phyloP scores from a whole-genome alignment of 257 asterid species.

The Osmanthus fragrans region DNA sequence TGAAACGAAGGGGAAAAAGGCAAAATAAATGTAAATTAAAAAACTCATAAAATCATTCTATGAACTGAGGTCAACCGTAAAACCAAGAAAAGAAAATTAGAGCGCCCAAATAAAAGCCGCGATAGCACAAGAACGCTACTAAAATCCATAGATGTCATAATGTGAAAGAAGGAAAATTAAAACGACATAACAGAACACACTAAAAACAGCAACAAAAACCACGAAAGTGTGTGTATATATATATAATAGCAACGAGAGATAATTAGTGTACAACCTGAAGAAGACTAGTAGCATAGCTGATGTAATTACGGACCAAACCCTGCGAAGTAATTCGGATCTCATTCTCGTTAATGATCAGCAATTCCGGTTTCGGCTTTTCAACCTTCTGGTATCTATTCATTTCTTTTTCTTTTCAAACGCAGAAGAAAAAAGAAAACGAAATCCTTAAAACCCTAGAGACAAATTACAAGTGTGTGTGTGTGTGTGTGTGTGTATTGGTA shows the following conservation, averaged over 20 bases:
- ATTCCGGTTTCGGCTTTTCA: slow-evolving; percentile 75
- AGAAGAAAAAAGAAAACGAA: slow-evolving; percentile 17
- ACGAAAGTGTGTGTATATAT: too few species aligned
- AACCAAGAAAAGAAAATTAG: background rate
- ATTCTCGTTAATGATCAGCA: slow-evolving; percentile 83
- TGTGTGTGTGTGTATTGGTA: too few species aligned
- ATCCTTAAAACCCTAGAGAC: slow-evolving; percentile 49
- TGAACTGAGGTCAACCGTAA: background rate
- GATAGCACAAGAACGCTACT: background rate
- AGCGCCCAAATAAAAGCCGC: background rate
- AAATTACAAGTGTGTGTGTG: background rate
- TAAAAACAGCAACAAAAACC: background rate
- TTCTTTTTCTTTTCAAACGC: slow-evolving; percentile 8
- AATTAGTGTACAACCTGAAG: slow-evolving; percentile 58
- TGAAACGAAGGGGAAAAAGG: background rate
- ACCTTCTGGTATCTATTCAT: slow-evolving; percentile 94
- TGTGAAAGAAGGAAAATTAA: background rate
- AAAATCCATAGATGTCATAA: background rate
- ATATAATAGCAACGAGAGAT: background rate
- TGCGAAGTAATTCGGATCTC: slow-evolving; percentile 93
- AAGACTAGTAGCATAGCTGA: slow-evolving; percentile 79
- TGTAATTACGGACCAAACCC: slow-evolving; percentile 78
- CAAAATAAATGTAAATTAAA: background rate
- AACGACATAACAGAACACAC: background rate
- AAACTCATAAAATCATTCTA: too few species aligned